Evolutionary conservation across 441 rosid genomes (phyloP), one percentile per base, ranked within the genome.

Genomic region (Melastoma candidum): DNA sequence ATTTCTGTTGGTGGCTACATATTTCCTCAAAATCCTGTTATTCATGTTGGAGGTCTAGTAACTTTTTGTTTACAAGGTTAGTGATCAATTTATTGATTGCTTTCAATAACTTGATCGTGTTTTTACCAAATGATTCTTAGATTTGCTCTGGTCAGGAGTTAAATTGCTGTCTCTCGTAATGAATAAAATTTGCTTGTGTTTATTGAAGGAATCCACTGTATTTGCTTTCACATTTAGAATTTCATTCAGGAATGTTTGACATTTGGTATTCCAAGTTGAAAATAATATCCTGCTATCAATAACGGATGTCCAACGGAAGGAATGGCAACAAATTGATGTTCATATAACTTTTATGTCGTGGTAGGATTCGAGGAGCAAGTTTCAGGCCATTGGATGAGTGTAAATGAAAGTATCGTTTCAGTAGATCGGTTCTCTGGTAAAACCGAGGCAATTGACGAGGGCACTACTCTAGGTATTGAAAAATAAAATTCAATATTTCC

Each of bases 1-100:
- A 73, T 92, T 70, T 85, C 92, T 57, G 97, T 88, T 64, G 98
- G 98, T 59, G 86, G 94, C 8, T 78, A 78, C 57, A 49, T 92
- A 57, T 68, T 64, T 76, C 98, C 95, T 54, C 90, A 69, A 67
- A 84, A 78, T 61, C 87, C 95, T 5, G 74, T 79, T 48, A 63
- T 84, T 41, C 78, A 46, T 60, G 57, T 66, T 52, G 98, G 98
- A 63, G 76, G 65, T 59, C 47, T 59, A 27, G 70, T 92, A 50
- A 72, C 72, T 69, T 81, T 88, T 71, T 74, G 72, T 59, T 49
- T 84, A 44, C 51, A 64, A 69, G 96, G 96, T 87, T 29, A 29
- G 54, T 22, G 59, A 12, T 32, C 17, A 24, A 47, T 44, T 29
- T 29, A 29, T 29, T 29, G 36, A 29, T 3, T 49, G 36, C n/a